phyloP scores from a whole-genome alignment of 1,284 basidiomycete genomes.

The Baeospora myosura region DNA sequence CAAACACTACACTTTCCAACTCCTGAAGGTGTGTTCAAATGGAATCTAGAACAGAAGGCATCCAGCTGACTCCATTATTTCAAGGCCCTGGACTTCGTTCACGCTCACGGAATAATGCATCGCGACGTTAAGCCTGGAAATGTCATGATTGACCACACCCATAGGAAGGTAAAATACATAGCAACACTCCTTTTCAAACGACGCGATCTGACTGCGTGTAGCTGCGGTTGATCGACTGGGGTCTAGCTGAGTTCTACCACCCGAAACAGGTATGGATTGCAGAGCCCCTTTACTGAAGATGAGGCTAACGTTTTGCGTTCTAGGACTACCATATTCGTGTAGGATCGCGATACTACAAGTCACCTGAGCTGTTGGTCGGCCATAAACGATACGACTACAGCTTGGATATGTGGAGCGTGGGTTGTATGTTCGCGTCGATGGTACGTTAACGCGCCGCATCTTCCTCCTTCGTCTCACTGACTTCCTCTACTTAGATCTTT shows the following conservation, averaged over 20 bases:
- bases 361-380: slow-evolving; percentile 81
- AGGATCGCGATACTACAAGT: slow-evolving; percentile 87
- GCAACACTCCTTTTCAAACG: slow-evolving; percentile 15
- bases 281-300: too few species aligned
- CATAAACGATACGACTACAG: slow-evolving; percentile 84
- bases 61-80: neutral
- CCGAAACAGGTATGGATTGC: too few species aligned
- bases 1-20: slow-evolving; percentile 80
- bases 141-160: slow-evolving; percentile 85
- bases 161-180: slow-evolving; percentile 68
- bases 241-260: slow-evolving; percentile 88
- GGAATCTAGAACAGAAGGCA: neutral
- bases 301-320: too few species aligned
- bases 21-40: slow-evolving; percentile 56
- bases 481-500: slow-evolving; percentile 36
- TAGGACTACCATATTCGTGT: slow-evolving; percentile 85
- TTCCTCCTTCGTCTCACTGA: neutral
- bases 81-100: slow-evolving; percentile 81
- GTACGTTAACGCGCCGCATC: slow-evolving; percentile 39
- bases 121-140: slow-evolving; percentile 89
- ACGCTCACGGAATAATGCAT: slow-evolving; percentile 87
- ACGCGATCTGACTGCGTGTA: slow-evolving; percentile 20
- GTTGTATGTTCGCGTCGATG: slow-evolving; percentile 87
- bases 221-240: slow-evolving; percentile 88
- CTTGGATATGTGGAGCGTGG: slow-evolving; percentile 83